Percentiles rank a stretch among this genome's conserved stretches.
Conservation (phyloP, 2,329 filamentous ascomycete genomes). For the Aspergillus sp. region DNA sequence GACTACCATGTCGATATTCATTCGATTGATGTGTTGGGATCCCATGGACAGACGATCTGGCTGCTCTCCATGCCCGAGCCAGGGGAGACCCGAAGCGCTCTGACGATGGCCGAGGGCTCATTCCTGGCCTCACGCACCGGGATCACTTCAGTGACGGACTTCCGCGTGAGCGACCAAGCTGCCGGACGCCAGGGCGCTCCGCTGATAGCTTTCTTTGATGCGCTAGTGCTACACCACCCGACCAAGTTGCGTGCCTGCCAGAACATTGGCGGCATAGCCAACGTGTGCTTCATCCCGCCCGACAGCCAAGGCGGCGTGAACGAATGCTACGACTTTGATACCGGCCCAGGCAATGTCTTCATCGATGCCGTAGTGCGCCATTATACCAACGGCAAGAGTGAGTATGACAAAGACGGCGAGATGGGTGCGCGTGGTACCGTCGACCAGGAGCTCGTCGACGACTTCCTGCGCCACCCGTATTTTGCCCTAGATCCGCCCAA, state of each 20-base stretch:
- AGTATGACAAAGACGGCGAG: constrained; percentile 48
- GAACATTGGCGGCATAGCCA: constrained; percentile 57
- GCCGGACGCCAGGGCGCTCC: constrained; percentile 51
- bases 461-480: constrained; percentile 47
- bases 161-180: constrained; percentile 51
- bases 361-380: constrained; percentile 53
- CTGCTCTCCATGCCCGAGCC: constrained; percentile 47
- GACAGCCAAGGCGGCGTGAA: constrained; percentile 32
- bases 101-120: constrained; percentile 53
- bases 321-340: constrained; percentile 48
- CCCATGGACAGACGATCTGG: constrained; percentile 56
- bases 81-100: constrained; percentile 42
- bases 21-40: constrained; percentile 50
- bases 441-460: constrained; percentile 47
- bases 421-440: constrained; percentile 46
- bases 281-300: constrained; percentile 54
- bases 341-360: constrained; percentile 50
- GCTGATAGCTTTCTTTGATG: constrained; percentile 53
- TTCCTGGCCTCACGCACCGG: constrained; percentile 51
- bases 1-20: constrained; percentile 38
- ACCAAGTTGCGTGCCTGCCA: constrained; percentile 53
- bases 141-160: constrained; percentile 54
- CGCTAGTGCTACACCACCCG: constrained; percentile 50
- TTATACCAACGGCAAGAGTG: constrained; percentile 45
- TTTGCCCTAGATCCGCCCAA: constrained; percentile 48